phyloP scores from a whole-genome alignment of 169 alveolate species.

The Plasmodium inui region DNA sequence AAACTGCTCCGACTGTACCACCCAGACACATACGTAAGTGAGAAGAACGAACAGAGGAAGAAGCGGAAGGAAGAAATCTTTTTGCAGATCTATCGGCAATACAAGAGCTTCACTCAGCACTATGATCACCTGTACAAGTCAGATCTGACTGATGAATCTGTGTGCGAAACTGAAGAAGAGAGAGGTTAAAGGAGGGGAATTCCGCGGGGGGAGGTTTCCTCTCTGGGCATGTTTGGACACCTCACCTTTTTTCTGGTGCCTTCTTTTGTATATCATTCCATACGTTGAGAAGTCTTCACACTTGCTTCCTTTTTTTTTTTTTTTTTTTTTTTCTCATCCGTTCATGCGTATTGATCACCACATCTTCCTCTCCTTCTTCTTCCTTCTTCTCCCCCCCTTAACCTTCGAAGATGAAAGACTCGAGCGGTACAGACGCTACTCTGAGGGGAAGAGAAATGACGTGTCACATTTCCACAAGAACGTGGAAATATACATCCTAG shows the following conservation, averaged over 20 bases:
- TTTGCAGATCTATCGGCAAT: slow-evolving; percentile 14
- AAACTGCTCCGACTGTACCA: slow-evolving; percentile 33
- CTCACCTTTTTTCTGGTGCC: not conserved
- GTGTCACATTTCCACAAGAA: not conserved
- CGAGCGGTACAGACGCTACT: slow-evolving; percentile 34
- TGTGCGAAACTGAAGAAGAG: slow-evolving; percentile 47
- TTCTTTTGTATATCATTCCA: not conserved
- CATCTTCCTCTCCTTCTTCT: not conserved
- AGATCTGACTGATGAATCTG: slow-evolving; percentile 30
- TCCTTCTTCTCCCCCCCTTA: not conserved
- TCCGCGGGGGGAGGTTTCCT: no score
- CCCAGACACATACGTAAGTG: slow-evolving; percentile 49
- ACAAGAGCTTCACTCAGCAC: slow-evolving; percentile 9
- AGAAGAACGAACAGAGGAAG: slow-evolving; percentile 36
- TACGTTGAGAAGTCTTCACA: not conserved
- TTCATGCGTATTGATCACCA: not conserved
- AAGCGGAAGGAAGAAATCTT: slow-evolving; percentile 61
- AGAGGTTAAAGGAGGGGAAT: slow-evolving; percentile 1
- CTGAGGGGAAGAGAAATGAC: slow-evolving; percentile 65
- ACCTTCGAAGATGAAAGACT: slow-evolving; percentile 33
- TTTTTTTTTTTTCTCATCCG: not conserved
- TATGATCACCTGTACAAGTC: slow-evolving; percentile 20
- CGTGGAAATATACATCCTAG: slow-evolving; percentile 28
- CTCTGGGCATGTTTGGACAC: not conserved
- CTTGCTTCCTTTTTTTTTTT: not conserved